Conservation (phyloP, 768 basidiomycete species). For the Harrya chromipes region DNA sequence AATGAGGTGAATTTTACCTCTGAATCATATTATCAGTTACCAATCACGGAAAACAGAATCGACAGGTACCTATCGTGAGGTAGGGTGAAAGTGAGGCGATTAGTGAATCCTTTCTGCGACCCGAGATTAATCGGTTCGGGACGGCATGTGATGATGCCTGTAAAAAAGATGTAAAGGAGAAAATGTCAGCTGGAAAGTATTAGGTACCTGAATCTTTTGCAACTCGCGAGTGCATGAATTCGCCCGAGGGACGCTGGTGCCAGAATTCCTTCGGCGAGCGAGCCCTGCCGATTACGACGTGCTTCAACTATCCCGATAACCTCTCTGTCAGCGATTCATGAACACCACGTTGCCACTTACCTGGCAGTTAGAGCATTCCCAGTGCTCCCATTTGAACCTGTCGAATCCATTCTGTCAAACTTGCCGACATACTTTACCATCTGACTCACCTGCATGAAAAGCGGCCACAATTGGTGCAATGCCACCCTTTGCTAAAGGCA, state of each 20-base stretch:
- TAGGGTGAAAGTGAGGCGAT: conserved; percentile 48
- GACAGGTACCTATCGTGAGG: conserved; percentile 43
- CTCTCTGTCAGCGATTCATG: background rate
- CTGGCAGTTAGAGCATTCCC: conserved; percentile 63
- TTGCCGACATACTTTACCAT: background rate
- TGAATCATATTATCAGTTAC: conserved; percentile 1
- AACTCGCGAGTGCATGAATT: conserved; percentile 28
- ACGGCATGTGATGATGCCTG: conserved; percentile 20
- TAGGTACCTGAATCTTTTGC: conserved; percentile 29
- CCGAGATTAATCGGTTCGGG: conserved; percentile 22
- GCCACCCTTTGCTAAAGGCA: conserved; percentile 62
- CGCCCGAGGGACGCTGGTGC: conserved; percentile 26
- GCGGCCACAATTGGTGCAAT: conserved; percentile 66
- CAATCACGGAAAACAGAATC: background rate
- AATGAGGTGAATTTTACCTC: conserved; percentile 64
- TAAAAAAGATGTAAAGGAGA: background rate
- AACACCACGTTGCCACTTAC: conserved; percentile 34
- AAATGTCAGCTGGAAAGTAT: background rate
- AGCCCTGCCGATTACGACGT: conserved; percentile 18
- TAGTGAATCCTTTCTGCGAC: conserved; percentile 19
- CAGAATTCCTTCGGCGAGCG: conserved; percentile 39
- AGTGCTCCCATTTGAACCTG: conserved; percentile 72
- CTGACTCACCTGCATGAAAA: conserved; percentile 63
- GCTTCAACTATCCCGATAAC: conserved; percentile 9
- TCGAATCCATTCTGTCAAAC: background rate